These are phyloP conservation scores for Scutellaria minor DNA, from an alignment of 257 asterid species.

Conservation along the genomic window DNA sequence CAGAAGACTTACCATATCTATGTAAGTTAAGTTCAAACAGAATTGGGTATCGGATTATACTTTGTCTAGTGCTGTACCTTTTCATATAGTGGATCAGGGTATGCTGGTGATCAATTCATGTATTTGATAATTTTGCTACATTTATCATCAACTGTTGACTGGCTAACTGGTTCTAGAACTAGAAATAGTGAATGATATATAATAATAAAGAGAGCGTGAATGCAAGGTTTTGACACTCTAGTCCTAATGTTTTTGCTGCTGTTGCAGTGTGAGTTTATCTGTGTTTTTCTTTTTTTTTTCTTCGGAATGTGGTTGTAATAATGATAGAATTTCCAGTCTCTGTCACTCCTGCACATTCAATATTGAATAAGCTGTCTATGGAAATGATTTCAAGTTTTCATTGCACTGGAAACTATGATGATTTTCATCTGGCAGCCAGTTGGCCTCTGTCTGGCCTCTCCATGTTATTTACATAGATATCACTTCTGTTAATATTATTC, in stretches of 20 bases:
- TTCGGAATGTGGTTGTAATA: neutral
- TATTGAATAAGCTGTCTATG: neutral
- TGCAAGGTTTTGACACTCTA: neutral
- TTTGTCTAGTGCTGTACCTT: neutral
- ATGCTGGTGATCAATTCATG: neutral
- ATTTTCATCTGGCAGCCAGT: neutral
- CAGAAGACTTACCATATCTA: neutral
- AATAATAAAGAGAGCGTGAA: neutral
- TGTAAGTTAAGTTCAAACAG: constrained; percentile 1
- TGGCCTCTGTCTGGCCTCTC: neutral
- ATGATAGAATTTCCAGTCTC: neutral
- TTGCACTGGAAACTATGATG: neutral
- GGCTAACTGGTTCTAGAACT: neutral
- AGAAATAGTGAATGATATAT: neutral
- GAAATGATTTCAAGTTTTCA: neutral
- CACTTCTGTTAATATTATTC: neutral
- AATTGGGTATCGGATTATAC: neutral
- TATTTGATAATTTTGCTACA: neutral
- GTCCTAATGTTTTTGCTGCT: neutral
- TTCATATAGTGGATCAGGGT: constrained; percentile 9
- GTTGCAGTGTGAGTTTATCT: neutral
- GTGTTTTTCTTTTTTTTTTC: neutral
- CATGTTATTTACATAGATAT: neutral
- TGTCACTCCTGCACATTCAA: neutral
- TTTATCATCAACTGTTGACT: constrained; percentile 9